phyloP scores from a whole-genome alignment of 2,329 filamentous ascomycete genomes.

The Cercospora zeina region DNA sequence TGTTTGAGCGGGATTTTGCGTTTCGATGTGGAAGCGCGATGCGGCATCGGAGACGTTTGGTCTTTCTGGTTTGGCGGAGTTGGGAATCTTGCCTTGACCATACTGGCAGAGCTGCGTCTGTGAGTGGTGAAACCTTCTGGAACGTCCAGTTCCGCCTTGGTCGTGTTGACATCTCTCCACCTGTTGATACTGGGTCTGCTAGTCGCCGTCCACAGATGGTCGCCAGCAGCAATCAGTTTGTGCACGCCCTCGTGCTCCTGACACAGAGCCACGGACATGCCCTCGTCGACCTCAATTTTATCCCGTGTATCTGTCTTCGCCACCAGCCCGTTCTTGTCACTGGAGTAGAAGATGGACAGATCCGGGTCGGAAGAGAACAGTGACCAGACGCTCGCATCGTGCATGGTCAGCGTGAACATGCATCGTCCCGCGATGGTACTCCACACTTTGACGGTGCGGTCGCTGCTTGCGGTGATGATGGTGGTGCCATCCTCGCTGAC shows the following conservation, averaged over 20 bases:
- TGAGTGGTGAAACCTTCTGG: constrained; percentile 53
- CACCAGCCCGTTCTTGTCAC: constrained; percentile 87
- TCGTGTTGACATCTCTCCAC: constrained; percentile 83
- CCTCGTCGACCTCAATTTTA: constrained; percentile 77
- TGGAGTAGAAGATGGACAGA: constrained; percentile 89
- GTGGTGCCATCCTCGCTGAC: constrained; percentile 86
- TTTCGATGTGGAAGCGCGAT: constrained; percentile 38
- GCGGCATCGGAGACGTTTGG: not conserved
- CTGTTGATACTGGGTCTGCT: constrained; percentile 88
- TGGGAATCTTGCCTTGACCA: constrained; percentile 44
- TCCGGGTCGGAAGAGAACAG: constrained; percentile 85
- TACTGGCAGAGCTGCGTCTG: constrained; percentile 55
- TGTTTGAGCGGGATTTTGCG: constrained; percentile 75
- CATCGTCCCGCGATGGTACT: constrained; percentile 91
- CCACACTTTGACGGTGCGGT: constrained; percentile 98
- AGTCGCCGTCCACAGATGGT: constrained; percentile 86
- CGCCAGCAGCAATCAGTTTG: constrained; percentile 63
- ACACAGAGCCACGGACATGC: constrained; percentile 82
- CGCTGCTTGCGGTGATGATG: constrained; percentile 90
- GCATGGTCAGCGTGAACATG: constrained; percentile 98
- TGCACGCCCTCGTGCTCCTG: constrained; percentile 86
- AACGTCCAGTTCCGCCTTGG: constrained; percentile 64
- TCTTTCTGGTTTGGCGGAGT: constrained; percentile 37
- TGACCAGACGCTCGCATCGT: constrained; percentile 97
- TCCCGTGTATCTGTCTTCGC: constrained; percentile 91